These are phyloP conservation scores for Capronia coronata DNA, from an alignment of 2,329 filamentous ascomycete species.

Conservation along the genomic window DNA sequence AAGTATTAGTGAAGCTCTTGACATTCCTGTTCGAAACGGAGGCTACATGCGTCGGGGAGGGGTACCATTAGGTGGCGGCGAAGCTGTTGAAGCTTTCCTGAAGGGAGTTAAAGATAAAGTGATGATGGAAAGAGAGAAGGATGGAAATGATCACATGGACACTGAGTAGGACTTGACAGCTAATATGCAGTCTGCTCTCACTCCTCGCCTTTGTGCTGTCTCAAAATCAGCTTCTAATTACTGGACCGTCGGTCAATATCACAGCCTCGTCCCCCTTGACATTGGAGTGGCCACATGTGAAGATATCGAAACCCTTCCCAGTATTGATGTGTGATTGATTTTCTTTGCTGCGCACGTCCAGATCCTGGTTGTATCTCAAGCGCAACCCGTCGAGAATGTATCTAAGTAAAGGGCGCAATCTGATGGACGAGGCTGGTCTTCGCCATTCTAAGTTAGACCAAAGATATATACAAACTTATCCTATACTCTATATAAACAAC, in stretches of 20 bases:
- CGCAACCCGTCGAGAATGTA: no score
- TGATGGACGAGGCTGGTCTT: background rate
- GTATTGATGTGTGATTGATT: no score
- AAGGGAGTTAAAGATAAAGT: constrained; percentile 78
- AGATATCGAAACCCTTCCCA: no score
- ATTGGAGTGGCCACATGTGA: no score
- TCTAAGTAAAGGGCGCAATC: no score
- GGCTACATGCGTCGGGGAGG: constrained; percentile 70
- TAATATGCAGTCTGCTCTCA: background rate
- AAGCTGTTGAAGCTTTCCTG: constrained; percentile 86
- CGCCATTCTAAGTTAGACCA: background rate
- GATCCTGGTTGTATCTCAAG: no score
- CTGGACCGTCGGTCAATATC: no score
- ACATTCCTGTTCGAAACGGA: constrained; percentile 74
- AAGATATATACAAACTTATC: no score
- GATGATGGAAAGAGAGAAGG: constrained; percentile 36
- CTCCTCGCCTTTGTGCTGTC: background rate
- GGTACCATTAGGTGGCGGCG: constrained; percentile 78
- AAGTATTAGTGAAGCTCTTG: constrained; percentile 78
- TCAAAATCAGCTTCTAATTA: no score
- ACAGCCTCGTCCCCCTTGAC: no score
- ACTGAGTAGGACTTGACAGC: constrained; percentile 31
- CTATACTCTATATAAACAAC: no score
- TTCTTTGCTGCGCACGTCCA: no score
- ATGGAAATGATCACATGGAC: constrained; percentile 39